Conservation (phyloP, 371 early-diverging fungal species). For the Mortierella sp. region DNA sequence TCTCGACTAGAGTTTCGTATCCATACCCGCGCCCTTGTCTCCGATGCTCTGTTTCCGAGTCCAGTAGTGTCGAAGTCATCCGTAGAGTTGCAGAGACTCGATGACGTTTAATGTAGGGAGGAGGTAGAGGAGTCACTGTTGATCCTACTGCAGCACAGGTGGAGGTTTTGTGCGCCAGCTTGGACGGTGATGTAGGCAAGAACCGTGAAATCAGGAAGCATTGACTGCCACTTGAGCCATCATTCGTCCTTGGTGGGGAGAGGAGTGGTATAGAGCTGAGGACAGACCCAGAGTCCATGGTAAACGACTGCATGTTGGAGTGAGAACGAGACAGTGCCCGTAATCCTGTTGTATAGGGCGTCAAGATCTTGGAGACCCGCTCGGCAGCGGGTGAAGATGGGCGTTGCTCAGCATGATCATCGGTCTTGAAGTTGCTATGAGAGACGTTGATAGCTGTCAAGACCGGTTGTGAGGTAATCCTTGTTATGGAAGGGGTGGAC, state of each 20-base stretch:
- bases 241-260: conserved; percentile 5
- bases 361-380: conserved; percentile 29
- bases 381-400: conserved; percentile 14
- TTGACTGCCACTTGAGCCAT: neutral
- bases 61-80: conserved; percentile 14
- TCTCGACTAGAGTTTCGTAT: neutral
- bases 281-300: neutral
- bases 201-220: conserved; percentile 24
- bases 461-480: conserved; percentile 27
- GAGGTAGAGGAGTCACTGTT: too few relatives aligned
- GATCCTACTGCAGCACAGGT: too few relatives aligned
- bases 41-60: neutral
- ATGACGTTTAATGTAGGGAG: conserved; percentile 1
- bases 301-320: conserved; percentile 2
- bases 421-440: neutral
- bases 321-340: conserved; percentile 23
- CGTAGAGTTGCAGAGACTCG: conserved; percentile 20
- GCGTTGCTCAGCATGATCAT: neutral
- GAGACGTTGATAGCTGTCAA: conserved; percentile 9
- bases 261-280: neutral
- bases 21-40: too few relatives aligned
- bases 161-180: too few relatives aligned
- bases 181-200: conserved; percentile 17
- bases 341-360: conserved; percentile 13
- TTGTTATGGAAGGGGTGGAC: conserved; percentile 33